Base-by-base conservation (phyloP, 2,329 filamentous ascomycete species). In the Clonostachys solani region DNA sequence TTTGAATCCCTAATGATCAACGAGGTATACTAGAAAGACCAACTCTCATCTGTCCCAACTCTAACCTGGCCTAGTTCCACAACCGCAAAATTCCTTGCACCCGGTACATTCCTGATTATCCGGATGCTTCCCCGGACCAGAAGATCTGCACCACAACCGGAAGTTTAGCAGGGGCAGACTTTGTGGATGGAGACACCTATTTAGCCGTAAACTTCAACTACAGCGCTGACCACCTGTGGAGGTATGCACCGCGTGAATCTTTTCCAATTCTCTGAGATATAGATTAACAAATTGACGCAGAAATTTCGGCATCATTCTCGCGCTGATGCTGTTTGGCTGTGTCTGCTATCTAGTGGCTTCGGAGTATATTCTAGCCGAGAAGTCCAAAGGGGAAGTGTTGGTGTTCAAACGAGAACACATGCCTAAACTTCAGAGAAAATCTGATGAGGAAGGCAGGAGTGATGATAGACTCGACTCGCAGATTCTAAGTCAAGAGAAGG, bases 1-100 rank as follows among this genome's bases (percentile, higher is more conserved):
- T 95, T 95, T 58, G 89, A 95, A 62, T 73, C 82, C 0, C 73
- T 95, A 18, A 86, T 92, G 77, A 77, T 88, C 52, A 95, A 95
- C 65, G 91, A 96, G 64, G 95, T 95, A 29, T 29, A 29, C 23
- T 10, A 29, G 23, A 10, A 29, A 29, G 23, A 10, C 8, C 23
- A 29, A 10, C 23, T 10, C 23, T 29, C 10, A 29, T 10, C 23
- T 29, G 3, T 29, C 10, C 23, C 9, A 29, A 29, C 23, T 69
- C 69, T 49, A 66, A 64, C 46, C 59, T 71, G 34, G 63, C 67
- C 23, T 4, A 29, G 23, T 29, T 29, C 44, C 61, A 77, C 37
- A 71, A 71, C 33, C 73, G 79, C 4, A 54, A 69, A 0, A 84
- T 86, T 64, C 51, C 60, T 9, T 76, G 74, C 42, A 64, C 65